Evolutionary conservation across 352 stramenopile species (phyloP).

Genomic region (Pythium sp.): DNA sequence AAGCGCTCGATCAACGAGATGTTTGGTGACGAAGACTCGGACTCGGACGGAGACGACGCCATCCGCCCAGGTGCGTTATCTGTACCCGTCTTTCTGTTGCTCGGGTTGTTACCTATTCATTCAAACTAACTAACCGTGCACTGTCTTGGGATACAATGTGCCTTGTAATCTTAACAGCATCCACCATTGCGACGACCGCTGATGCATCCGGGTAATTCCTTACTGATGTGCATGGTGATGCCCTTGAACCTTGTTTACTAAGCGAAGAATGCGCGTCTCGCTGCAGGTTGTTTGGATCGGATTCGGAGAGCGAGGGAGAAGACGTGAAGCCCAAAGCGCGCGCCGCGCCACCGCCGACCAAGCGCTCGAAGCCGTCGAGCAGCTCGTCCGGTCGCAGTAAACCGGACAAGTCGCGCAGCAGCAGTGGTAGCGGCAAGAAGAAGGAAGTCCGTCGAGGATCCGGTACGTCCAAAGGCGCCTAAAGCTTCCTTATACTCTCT

Average conservation of each 20-base stretch:
- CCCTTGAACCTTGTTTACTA: neutral
- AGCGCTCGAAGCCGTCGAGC: slow-evolving; percentile 39
- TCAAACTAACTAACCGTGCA: neutral
- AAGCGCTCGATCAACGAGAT: slow-evolving; percentile 88
- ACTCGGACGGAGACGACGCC: slow-evolving; percentile 57
- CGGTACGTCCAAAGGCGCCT: slow-evolving; percentile 8
- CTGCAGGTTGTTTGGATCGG: slow-evolving; percentile 75
- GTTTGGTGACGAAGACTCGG: slow-evolving; percentile 83
- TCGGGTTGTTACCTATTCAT: neutral
- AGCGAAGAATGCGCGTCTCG: neutral
- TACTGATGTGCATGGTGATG: neutral
- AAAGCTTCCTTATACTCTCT: no score
- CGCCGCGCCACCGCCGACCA: slow-evolving; percentile 37
- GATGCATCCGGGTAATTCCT: slow-evolving; percentile 63
- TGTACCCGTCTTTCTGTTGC: neutral
- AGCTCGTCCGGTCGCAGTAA: slow-evolving; percentile 13
- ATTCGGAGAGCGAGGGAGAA: slow-evolving; percentile 84
- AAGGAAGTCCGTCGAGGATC: slow-evolving; percentile 16
- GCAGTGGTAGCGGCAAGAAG: slow-evolving; percentile 8
- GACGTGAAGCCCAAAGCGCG: slow-evolving; percentile 43
- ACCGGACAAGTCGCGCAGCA: slow-evolving; percentile 7
- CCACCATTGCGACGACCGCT: slow-evolving; percentile 42
- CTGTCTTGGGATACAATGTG: neutral
- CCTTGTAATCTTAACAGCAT: slow-evolving; percentile 19
- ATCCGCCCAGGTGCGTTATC: slow-evolving; percentile 40